These are phyloP conservation scores for Thalia dealbata DNA, from an alignment of 176 grass and related monocot genomes.

Conservation along the genomic window DNA sequence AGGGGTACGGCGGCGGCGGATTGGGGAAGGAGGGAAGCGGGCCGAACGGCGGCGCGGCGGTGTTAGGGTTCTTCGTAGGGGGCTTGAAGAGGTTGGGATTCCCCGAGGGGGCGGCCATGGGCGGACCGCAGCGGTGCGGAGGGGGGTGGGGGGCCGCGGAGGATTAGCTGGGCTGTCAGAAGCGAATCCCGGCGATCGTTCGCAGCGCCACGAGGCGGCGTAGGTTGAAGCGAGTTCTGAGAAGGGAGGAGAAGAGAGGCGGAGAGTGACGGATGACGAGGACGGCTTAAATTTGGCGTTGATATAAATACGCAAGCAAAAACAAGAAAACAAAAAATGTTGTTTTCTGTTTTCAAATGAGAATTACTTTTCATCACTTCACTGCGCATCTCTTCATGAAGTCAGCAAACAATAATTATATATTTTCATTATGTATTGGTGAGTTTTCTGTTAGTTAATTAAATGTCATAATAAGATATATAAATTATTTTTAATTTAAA, in stretches of 20 bases:
- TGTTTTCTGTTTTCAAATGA: too few species aligned
- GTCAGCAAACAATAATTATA: too few species aligned
- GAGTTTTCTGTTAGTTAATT: too few species aligned
- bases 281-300: conserved; percentile 7
- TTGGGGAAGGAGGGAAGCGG: conserved; percentile 28
- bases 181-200: conserved; percentile 1
- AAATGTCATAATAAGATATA: too few species aligned
- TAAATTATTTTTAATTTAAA: too few species aligned
- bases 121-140: neutral
- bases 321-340: neutral
- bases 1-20: conserved; percentile 3
- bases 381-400: too few species aligned
- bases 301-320: conserved; percentile 1
- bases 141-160: neutral
- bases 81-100: conserved; percentile 45
- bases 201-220: neutral
- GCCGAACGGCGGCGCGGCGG: conserved; percentile 20
- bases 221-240: neutral
- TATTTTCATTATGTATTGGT: too few species aligned
- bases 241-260: conserved; percentile 2
- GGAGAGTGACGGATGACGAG: conserved; percentile 18
- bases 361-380: too few species aligned
- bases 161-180: conserved; percentile 37
- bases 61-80: conserved; percentile 25
- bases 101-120: conserved; percentile 30